Conservation (phyloP, 2,329 filamentous ascomycete genomes). For the Nothopassalora personata region DNA sequence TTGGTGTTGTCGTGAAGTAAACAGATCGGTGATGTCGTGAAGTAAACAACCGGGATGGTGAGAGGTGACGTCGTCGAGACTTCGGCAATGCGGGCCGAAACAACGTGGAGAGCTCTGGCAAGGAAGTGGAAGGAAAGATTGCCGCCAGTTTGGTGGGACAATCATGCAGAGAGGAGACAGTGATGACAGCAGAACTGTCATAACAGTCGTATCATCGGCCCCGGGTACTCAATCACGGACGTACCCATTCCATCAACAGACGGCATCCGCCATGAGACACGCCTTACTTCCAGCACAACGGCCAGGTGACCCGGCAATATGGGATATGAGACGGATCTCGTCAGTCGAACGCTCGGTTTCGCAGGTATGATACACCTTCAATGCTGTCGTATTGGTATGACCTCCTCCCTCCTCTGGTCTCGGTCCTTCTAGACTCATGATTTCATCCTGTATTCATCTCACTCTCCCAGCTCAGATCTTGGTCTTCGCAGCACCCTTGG, state of each 20-base stretch:
- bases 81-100: background rate
- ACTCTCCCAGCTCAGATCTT: background rate
- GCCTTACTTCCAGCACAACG: too few relatives aligned
- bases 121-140: too few relatives aligned
- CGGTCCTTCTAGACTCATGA: background rate
- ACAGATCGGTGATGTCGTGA: background rate
- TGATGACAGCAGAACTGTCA: too few relatives aligned
- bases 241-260: too few relatives aligned
- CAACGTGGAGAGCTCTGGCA: background rate
- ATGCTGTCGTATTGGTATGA: background rate
- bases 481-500: conserved; percentile 15
- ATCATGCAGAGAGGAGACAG: too few relatives aligned
- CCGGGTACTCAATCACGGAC: too few relatives aligned
- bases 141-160: too few relatives aligned
- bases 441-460: background rate
- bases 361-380: background rate
- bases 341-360: background rate
- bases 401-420: background rate
- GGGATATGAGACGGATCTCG: too few relatives aligned
- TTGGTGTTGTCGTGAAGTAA: background rate
- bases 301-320: too few relatives aligned
- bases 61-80: background rate
- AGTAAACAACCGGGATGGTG: background rate
- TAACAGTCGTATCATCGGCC: too few relatives aligned
- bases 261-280: too few relatives aligned